Evolutionary conservation across 2,329 filamentous ascomycete species (phyloP), one percentile per base, ranked within the genome.

Genomic region (Exophiala lecanii-corni): DNA sequence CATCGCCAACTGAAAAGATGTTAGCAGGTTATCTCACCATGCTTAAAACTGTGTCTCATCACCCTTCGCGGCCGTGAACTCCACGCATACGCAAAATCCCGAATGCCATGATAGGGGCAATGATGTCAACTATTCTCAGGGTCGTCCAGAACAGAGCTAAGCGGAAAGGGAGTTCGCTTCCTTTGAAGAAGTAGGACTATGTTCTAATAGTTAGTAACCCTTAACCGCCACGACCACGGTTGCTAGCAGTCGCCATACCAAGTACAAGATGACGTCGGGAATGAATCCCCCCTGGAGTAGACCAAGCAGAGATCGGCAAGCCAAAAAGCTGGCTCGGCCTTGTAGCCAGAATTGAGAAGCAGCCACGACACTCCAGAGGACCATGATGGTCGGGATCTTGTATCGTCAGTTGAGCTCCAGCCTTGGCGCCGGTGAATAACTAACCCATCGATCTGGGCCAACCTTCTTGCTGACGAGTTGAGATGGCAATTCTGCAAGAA

Each of bases 81-180:
- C 59, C 55, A n/a, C 61, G 61, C 21, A 71, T 65, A 38, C 65
- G 67, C 18, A 55, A 47, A 25, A 55, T 48, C 6, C 49, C 53
- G 12, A 47, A 54, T 2, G 53, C 53, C 5, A 55, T 42, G 18
- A 55, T 47, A 5, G 51, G 51, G 9, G 45, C 50, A 17, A 55
- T 32, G 19, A 55, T 46, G 19, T 51, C 57, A 3, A 51, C 50
- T 5, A 43, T 43, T 21, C 51, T 52, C 9, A 83, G 78, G 0
- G 81, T 74, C 0, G 79, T 78, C 84, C 84, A 89, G 65, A 88
- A 88, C 55, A 72, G 78, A 53, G 77, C 77, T 13, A 89, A 65
- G 1, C 85, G 75, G 9, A 75, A 72, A 0, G 84, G 82, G 0
- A 89, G 68, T 59, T 89, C 85, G 39, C 72, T 72, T 0, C 78